Conservation (phyloP, 805 yeast species). For the Ogataea ganodermae region DNA sequence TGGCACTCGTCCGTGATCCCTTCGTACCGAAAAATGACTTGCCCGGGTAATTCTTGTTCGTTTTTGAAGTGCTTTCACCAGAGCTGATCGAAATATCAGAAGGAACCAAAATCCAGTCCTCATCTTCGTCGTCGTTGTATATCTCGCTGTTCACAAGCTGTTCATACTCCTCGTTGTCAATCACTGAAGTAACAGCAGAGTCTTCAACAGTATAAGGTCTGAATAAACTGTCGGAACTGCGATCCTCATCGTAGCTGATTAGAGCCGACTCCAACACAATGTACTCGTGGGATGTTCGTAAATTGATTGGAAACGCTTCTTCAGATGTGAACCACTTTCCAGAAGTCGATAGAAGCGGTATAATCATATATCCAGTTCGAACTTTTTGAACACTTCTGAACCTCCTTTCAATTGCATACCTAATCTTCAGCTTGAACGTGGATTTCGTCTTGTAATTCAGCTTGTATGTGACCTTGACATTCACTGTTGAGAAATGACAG, state of each 20-base stretch:
- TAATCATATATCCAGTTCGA: conserved; percentile 33
- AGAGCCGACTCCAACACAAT: conserved; percentile 25
- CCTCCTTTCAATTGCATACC: conserved; percentile 38
- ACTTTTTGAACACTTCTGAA: conserved; percentile 30
- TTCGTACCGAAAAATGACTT: not conserved
- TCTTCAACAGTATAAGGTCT: conserved; percentile 26
- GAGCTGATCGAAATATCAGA: conserved; percentile 16
- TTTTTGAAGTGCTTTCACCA: conserved; percentile 15
- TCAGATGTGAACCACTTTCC: conserved; percentile 30
- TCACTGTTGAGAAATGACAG: conserved; percentile 27
- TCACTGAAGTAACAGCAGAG: conserved; percentile 24
- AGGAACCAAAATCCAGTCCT: conserved; percentile 32
- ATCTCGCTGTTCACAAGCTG: conserved; percentile 27
- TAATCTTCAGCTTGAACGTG: conserved; percentile 35
- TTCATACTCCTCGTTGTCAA: conserved; percentile 33
- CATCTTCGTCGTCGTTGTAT: conserved; percentile 29
- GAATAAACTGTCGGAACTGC: conserved; percentile 13
- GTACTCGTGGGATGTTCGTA: conserved; percentile 22
- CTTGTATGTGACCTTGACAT: conserved; percentile 29
- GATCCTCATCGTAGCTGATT: conserved; percentile 23
- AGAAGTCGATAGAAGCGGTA: conserved; percentile 33
- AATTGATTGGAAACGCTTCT: conserved; percentile 24
- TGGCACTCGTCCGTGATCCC: not conserved
- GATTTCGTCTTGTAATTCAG: conserved; percentile 24
- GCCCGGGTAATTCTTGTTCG: not conserved